Base-by-base conservation (phyloP, 306 rosid species). In the Prunus davidiana region DNA sequence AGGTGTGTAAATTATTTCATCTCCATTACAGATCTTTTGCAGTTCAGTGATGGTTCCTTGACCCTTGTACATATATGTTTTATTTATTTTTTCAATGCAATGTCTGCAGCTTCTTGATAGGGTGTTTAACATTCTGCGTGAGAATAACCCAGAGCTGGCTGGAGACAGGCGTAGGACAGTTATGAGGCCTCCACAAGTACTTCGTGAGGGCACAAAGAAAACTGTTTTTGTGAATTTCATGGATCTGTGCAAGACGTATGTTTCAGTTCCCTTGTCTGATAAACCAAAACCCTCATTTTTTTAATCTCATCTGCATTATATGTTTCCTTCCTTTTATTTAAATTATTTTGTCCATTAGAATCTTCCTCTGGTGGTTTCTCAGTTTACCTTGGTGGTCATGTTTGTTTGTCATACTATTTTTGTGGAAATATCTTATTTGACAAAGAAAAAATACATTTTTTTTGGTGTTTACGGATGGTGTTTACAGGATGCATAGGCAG, bases 161-260 rank as follows among this genome's bases (percentile, higher is more conserved):
- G 97, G 98, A 54, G 96, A 90, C 55, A 83, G 95, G 76, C 90
- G 93, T 46, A 86, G 98, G 77, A 91, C 97, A 51, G 98, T 94
- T 67, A 91, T 94, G 94, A 90, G 98, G 89, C 98, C 98, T 80
- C 98, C 97, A 27, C 96, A 94, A 88, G 98, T 94, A 81, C 97
- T 94, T 78, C 97, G 98, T 78, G 98, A 94, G 76, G 98, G 98
- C 87, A 91, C 98, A 47, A 93, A 93, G 90, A 93, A 93, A 86
- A 93, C 98, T 14, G 98, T 93, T 27, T 93, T 93, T 65, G 97
- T 91, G 81, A 94, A 94, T 75, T 94, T 94, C 84, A 94, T 94
- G 97, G 98, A 94, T 79, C 88, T 91, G 2, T 94, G 98, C 92
- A 94, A 91, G 85, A 81, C 78, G 78, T 74, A 74, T 19, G 61